These are phyloP conservation scores for Rubia occidens DNA, from an alignment of 305 asterid species.

Conservation along the genomic window DNA sequence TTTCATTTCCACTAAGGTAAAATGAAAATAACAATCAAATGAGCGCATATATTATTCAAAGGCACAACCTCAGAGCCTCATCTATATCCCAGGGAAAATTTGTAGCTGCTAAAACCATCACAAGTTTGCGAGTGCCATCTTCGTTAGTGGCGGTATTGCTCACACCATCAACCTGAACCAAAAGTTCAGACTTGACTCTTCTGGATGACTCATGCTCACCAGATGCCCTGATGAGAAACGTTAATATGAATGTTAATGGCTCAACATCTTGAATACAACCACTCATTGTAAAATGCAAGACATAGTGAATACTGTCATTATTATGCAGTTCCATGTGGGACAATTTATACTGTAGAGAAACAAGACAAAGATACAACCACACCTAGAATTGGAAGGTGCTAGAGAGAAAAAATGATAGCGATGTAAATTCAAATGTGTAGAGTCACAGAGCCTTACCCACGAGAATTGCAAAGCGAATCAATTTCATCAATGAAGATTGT, in stretches of 20 bases:
- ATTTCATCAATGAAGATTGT: constrained; percentile 97
- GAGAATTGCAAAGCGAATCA: constrained; percentile 91
- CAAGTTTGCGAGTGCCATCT: constrained; percentile 86
- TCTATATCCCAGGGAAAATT: constrained; percentile 99
- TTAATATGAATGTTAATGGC: not conserved
- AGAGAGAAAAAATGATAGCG: not conserved
- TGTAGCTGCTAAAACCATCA: constrained; percentile 99
- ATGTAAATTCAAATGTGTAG: not conserved
- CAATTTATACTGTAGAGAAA: not conserved
- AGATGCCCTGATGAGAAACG: constrained; percentile 44
- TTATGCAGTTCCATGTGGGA: constrained; percentile 3
- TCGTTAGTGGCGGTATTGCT: constrained; percentile 75
- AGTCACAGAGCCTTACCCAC: constrained; percentile 58
- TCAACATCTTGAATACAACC: not conserved
- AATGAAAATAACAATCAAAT: not conserved
- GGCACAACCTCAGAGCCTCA: constrained; percentile 77
- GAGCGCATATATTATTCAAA: constrained; percentile 11
- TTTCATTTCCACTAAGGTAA: not conserved
- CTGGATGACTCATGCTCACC: constrained; percentile 97
- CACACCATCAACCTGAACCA: constrained; percentile 97
- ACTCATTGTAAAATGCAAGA: not conserved
- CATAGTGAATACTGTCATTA: not conserved
- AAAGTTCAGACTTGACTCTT: constrained; percentile 91
- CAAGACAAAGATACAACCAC: not conserved
- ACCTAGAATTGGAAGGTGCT: not conserved